These are phyloP conservation scores for Lepiota brunneoincarnata DNA, from an alignment of 768 basidiomycete species.

Conservation along the genomic window DNA sequence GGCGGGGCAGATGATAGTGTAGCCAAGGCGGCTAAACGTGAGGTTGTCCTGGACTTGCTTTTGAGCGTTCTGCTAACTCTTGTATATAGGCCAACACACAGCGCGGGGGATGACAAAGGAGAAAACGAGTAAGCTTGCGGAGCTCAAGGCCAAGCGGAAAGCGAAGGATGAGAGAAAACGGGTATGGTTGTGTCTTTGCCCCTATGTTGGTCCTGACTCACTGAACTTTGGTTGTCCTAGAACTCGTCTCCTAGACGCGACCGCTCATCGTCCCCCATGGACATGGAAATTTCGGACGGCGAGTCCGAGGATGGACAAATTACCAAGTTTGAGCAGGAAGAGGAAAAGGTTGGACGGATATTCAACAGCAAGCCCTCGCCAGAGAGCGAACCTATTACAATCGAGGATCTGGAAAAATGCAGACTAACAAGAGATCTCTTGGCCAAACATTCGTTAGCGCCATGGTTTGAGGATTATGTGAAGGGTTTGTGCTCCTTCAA, in stretches of 20 bases:
- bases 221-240: conserved; percentile 34
- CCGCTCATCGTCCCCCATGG: conserved; percentile 77
- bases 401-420: conserved; percentile 59
- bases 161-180: conserved; percentile 88
- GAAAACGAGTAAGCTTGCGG: conserved; percentile 75
- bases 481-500: conserved; percentile 49
- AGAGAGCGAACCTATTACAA: conserved; percentile 47
- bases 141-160: conserved; percentile 81
- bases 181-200: conserved; percentile 40
- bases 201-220: conserved; percentile 4
- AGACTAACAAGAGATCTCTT: conserved; percentile 68
- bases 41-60: conserved; percentile 21
- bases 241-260: conserved; percentile 52
- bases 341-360: conserved; percentile 57
- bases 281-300: conserved; percentile 84
- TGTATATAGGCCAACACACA: conserved; percentile 64
- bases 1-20: conserved; percentile 55
- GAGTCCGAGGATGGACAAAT: conserved; percentile 86
- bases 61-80: conserved; percentile 9
- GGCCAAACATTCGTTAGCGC: conserved; percentile 66
- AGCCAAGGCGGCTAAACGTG: conserved; percentile 76
- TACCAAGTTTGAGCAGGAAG: conserved; percentile 69
- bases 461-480: conserved; percentile 86
- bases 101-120: conserved; percentile 75
- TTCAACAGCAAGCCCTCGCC: conserved; percentile 22